Percentiles rank a stretch among this genome's conserved stretches.
phyloP scores from a whole-genome alignment of 148 eudicot genomes.

The Mesembryanthemum crystallinum region DNA sequence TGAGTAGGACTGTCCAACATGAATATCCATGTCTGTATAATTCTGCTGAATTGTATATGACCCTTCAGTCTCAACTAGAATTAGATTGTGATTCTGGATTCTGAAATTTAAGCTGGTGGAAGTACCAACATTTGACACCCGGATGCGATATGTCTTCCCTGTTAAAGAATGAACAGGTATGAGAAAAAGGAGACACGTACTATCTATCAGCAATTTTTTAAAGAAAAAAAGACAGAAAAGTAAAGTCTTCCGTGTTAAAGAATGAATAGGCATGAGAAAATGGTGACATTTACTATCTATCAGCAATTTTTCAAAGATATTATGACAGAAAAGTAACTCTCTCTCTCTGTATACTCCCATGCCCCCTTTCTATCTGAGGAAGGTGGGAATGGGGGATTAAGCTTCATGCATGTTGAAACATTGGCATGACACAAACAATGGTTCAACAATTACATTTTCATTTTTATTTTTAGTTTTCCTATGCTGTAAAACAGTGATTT shows the following conservation, averaged over 20 bases:
- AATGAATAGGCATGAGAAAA: background rate
- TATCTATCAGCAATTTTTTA: background rate
- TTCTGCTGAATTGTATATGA: constrained; percentile 91
- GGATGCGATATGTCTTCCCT: constrained; percentile 92
- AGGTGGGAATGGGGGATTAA: background rate
- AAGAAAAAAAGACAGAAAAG: background rate
- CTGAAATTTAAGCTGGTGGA: constrained; percentile 96
- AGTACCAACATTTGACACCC: constrained; percentile 88
- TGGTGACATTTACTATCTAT: background rate
- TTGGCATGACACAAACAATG: background rate
- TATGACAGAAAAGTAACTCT: background rate
- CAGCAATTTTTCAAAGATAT: background rate
- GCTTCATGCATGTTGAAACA: background rate
- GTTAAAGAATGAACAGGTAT: constrained; percentile 21
- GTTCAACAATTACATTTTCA: background rate
- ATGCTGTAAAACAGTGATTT: background rate
- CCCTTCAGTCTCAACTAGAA: constrained; percentile 96
- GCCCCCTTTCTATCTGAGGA: background rate
- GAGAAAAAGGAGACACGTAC: background rate
- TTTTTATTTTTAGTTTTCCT: too few relatives aligned
- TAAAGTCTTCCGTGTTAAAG: constrained; percentile 54
- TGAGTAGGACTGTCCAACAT: constrained; percentile 95
- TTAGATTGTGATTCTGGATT: constrained; percentile 88
- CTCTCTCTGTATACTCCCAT: background rate
- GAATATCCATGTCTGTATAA: constrained; percentile 95